Conservation (phyloP, 1,284 basidiomycete species). For the Wallemia hederae region DNA sequence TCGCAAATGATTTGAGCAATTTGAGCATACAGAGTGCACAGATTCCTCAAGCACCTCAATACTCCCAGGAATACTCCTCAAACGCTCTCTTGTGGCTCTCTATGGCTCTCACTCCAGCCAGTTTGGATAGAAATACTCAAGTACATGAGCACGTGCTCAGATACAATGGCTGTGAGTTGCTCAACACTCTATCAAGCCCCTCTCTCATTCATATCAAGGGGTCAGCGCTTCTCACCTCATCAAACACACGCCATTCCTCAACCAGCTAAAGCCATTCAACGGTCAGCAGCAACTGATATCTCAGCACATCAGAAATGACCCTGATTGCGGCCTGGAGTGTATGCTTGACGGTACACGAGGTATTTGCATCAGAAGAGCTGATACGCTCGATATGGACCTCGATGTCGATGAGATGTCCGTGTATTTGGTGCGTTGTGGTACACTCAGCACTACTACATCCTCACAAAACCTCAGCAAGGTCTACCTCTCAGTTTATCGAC, state of each 20-base stretch:
- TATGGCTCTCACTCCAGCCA: background rate
- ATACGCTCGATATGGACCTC: background rate
- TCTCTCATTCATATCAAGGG: background rate
- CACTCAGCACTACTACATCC: background rate
- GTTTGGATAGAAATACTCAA: background rate
- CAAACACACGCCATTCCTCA: background rate
- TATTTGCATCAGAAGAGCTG: background rate
- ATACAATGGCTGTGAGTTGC: background rate
- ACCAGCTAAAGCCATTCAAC: background rate
- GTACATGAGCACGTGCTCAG: background rate
- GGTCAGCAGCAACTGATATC: background rate
- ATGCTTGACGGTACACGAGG: background rate
- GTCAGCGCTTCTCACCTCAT: background rate
- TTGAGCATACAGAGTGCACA: too few relatives aligned
- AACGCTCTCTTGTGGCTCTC: background rate
- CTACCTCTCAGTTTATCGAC: background rate
- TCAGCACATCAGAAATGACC: background rate
- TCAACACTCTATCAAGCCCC: background rate
- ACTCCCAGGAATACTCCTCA: background rate
- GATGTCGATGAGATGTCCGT: background rate
- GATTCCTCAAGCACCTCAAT: background rate
- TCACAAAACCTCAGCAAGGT: background rate
- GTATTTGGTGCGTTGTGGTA: background rate
- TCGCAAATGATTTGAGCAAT: too few relatives aligned
- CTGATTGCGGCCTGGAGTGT: background rate